phyloP scores from a whole-genome alignment of 306 rosid genomes.

The Cicer chorassanicum region DNA sequence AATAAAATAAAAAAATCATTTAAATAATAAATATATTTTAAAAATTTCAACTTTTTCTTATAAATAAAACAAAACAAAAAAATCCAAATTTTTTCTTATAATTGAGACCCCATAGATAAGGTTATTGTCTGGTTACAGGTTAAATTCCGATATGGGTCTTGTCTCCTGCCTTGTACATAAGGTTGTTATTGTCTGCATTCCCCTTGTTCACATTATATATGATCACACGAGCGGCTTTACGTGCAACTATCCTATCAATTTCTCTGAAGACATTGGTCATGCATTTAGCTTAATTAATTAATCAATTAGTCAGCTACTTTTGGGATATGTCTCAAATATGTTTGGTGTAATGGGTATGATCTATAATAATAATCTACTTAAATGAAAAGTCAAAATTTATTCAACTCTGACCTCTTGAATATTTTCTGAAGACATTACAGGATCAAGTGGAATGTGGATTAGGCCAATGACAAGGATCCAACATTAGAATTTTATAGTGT shows the following conservation, averaged over 20 bases:
- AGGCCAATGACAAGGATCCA: conserved; percentile 66
- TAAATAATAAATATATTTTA: too few relatives aligned
- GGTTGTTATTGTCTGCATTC: too few relatives aligned
- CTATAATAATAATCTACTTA: conserved; percentile 19
- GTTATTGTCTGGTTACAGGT: too few relatives aligned
- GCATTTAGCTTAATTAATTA: conserved; percentile 26
- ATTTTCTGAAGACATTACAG: conserved; percentile 26
- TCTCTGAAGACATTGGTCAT: conserved; percentile 19
- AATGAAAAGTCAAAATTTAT: conserved; percentile 3
- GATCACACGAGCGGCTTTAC: conserved; percentile 23
- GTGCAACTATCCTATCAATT: conserved; percentile 34
- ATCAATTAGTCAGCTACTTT: background rate
- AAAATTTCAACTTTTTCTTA: too few relatives aligned
- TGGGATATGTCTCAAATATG: conserved; percentile 40
- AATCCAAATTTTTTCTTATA: too few relatives aligned
- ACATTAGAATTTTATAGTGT: conserved; percentile 35
- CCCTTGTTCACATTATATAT: background rate
- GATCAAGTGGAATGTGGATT: conserved; percentile 52
- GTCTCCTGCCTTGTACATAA: too few relatives aligned
- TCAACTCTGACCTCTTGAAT: conserved; percentile 31
- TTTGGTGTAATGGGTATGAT: conserved; percentile 41
- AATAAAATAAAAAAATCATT: too few relatives aligned
- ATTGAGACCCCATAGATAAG: too few relatives aligned
- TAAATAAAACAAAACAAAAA: too few relatives aligned
- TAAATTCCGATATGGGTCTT: too few relatives aligned